phyloP scores from a whole-genome alignment of 495 filamentous ascomycete species.

The Acidomyces sp. region DNA sequence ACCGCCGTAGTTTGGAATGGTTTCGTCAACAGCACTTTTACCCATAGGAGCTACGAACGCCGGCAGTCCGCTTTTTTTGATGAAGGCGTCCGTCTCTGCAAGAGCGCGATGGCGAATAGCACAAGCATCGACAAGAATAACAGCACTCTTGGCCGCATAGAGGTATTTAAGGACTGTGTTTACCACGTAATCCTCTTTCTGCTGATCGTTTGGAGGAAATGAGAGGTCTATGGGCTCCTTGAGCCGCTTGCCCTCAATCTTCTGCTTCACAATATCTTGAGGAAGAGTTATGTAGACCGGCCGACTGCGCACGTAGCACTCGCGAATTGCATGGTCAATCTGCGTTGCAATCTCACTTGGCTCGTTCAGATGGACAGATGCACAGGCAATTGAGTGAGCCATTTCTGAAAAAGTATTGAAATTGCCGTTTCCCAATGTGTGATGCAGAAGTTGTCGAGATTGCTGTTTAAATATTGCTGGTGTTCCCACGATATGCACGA shows the following conservation, averaged over 20 bases:
- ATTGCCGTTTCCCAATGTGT: constrained; percentile 86
- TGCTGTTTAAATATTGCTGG: constrained; percentile 47
- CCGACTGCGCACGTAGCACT: constrained; percentile 51
- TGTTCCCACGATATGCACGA: constrained; percentile 72
- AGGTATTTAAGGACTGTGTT: constrained; percentile 66
- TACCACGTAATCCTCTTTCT: constrained; percentile 73
- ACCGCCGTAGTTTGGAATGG: constrained; percentile 60
- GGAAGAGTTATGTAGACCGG: constrained; percentile 72
- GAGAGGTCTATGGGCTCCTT: constrained; percentile 55
- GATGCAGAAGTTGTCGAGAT: constrained; percentile 64
- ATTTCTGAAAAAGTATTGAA: constrained; percentile 78
- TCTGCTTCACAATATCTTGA: constrained; percentile 69
- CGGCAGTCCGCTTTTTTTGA: constrained; percentile 63
- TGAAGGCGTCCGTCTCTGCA: constrained; percentile 62
- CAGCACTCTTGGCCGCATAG: constrained; percentile 58
- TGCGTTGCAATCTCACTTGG: constrained; percentile 53
- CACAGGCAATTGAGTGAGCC: constrained; percentile 57
- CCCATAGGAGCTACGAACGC: constrained; percentile 88
- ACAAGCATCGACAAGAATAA: constrained; percentile 72
- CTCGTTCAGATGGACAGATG: constrained; percentile 54
- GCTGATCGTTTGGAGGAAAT: constrained; percentile 50
- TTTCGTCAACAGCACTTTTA: constrained; percentile 76
- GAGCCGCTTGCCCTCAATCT: constrained; percentile 61
- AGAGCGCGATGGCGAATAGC: constrained; percentile 25
- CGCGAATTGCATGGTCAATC: constrained; percentile 67